Evolutionary conservation across 2,329 filamentous ascomycete genomes (phyloP).

Genomic region (Lecanicillium sp.): DNA sequence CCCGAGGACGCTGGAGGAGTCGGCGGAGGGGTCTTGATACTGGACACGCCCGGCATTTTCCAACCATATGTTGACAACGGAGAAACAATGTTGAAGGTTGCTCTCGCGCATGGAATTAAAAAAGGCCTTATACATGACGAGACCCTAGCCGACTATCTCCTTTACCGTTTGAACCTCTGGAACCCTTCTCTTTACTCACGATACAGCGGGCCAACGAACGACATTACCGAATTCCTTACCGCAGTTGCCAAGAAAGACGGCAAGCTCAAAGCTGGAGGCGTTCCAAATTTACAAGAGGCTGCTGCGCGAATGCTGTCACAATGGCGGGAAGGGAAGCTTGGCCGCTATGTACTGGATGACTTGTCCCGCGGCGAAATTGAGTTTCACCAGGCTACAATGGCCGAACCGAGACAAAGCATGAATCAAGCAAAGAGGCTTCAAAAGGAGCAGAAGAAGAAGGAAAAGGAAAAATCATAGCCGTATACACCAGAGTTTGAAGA

Average conservation of each 20-base stretch:
- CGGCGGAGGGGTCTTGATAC: constrained; percentile 64
- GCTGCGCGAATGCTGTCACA: constrained; percentile 74
- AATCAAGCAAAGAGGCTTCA: constrained; percentile 61
- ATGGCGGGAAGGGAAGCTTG: constrained; percentile 72
- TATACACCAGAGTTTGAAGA: no score
- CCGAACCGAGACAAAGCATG: constrained; percentile 48
- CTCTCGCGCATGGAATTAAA: constrained; percentile 83
- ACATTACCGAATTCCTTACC: constrained; percentile 64
- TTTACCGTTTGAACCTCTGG: constrained; percentile 71
- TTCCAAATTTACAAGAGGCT: constrained; percentile 61
- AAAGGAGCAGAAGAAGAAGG: constrained; percentile 48
- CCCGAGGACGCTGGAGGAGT: constrained; percentile 31
- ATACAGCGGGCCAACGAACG: constrained; percentile 70
- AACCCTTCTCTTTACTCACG: constrained; percentile 53
- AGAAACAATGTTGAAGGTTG: constrained; percentile 90
- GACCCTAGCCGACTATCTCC: constrained; percentile 80
- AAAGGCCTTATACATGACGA: constrained; percentile 73
- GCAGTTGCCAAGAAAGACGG: constrained; percentile 67
- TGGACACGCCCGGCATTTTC: constrained; percentile 94
- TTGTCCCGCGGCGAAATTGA: constrained; percentile 51
- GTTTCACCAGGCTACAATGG: constrained; percentile 36
- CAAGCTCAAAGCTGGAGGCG: constrained; percentile 63
- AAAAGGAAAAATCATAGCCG: constrained; percentile 12
- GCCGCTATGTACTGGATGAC: constrained; percentile 71
- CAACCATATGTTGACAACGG: constrained; percentile 81